Conservation (phyloP, 2,329 filamentous ascomycete species). For the Fusarium coicis region DNA sequence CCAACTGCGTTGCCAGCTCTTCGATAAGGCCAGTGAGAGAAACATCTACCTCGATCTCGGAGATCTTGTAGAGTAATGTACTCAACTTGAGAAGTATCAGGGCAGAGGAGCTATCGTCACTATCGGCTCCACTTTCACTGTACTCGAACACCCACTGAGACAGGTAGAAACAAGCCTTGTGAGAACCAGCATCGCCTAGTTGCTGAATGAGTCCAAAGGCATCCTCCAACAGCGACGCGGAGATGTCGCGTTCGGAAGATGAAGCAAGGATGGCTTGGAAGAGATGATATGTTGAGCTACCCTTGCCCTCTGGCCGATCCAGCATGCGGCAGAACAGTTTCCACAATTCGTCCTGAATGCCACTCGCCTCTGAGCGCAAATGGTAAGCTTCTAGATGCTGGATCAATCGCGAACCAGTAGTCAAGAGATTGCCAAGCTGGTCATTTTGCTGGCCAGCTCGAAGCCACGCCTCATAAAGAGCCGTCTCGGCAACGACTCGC, state of each 20-base stretch:
- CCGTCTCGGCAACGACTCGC: not conserved
- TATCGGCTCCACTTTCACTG: not conserved
- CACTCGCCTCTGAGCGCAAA: not conserved
- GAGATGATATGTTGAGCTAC: not conserved
- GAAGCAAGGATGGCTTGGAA: not conserved
- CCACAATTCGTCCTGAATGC: not conserved
- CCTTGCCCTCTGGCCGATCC: not conserved
- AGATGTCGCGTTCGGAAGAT: not conserved
- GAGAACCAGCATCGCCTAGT: fast-evolving
- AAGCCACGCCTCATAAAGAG: not conserved
- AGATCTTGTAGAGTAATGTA: not conserved
- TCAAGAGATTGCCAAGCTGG: not conserved
- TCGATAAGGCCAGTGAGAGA: not conserved
- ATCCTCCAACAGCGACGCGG: fast-evolving
- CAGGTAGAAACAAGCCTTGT: not conserved
- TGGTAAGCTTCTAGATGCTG: not conserved
- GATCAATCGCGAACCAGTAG: not conserved
- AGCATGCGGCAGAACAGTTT: not conserved
- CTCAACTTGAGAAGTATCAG: not conserved
- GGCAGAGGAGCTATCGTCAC: not conserved
- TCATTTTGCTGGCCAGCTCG: not conserved
- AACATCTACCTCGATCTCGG: not conserved
- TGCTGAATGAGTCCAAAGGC: not conserved
- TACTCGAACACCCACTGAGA: not conserved
- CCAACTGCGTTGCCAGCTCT: not conserved